Base-by-base conservation (phyloP, 2,329 filamentous ascomycete genomes). In the Alternaria tenuissima region DNA sequence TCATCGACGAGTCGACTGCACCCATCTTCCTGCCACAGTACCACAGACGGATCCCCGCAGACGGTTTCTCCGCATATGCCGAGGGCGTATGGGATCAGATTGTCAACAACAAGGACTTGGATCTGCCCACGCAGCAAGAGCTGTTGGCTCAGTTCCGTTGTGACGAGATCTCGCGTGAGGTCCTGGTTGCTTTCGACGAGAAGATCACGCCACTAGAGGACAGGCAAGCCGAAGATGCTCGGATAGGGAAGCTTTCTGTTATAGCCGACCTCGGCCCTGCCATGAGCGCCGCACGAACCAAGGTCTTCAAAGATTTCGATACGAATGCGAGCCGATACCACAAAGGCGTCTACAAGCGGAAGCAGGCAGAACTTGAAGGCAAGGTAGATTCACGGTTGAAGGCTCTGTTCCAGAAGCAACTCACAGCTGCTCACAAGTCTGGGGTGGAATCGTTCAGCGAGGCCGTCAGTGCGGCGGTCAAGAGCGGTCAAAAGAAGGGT, bases 21-120 rank as follows among this genome's bases (percentile, higher is more conserved):
- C 92, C 91, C 5, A 87, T 99, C 5, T 95, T 99, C 76, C 82
- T 98, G 43, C 90, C 95, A 22, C 94, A 97, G 72, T 99, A 99
- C 77, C 95, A 99, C 81, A 87, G 95, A 62, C 87, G 95, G 58
- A 99, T 99, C 65, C 95, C 95, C 11, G 95, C 95, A 9, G 95
- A 99, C 78, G 95, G 95, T n/a, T 95, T 98, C 76, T 92, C 94
- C 0, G 86, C 93, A 61, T 99, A 99, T 72, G 94, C 95, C 0
- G 89, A 95, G 76, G 93, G 94, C 41, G 88, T 99, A 44, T 99
- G 95, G 95, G 94, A 98, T 73, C 94, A 98, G 80, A 99, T 99
- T 75, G 94, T 97, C 71, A 91, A 94, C 83, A 99, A 99, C 85
- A 99, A 99, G 80, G 95, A 99, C 74, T 85, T 99, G 55, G 95